phyloP scores from a whole-genome alignment of 805 yeast species.

The Cyberlindnera nakhonratchasimensis region DNA sequence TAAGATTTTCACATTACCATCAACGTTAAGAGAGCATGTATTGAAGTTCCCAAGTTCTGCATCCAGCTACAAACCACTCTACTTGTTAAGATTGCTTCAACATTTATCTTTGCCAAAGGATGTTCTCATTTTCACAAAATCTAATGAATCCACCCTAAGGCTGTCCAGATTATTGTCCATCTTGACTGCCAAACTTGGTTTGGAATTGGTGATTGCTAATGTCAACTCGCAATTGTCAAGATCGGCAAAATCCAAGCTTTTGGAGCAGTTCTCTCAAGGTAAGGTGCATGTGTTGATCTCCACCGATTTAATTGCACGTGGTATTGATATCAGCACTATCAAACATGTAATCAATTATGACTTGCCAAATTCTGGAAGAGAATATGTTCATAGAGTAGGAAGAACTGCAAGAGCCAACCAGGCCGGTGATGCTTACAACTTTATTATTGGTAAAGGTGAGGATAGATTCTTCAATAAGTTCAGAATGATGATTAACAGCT shows the following conservation, averaged over 20 bases:
- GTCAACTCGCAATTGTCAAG: slow-evolving; percentile 59
- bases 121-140: slow-evolving; percentile 63
- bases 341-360: slow-evolving; percentile 85
- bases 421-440: slow-evolving; percentile 67
- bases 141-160: slow-evolving; percentile 86
- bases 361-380: slow-evolving; percentile 81
- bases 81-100: slow-evolving; percentile 53
- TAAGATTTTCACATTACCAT: slow-evolving; percentile 57
- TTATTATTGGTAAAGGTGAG: slow-evolving; percentile 79
- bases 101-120: slow-evolving; percentile 32
- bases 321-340: slow-evolving; percentile 74
- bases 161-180: slow-evolving; percentile 57
- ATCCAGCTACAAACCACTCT: slow-evolving; percentile 66
- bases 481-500: slow-evolving; percentile 51
- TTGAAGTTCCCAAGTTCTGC: slow-evolving; percentile 35
- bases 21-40: slow-evolving; percentile 43
- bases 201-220: slow-evolving; percentile 34
- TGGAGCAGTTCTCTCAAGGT: slow-evolving; percentile 57
- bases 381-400: slow-evolving; percentile 94
- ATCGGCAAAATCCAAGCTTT: slow-evolving; percentile 49
- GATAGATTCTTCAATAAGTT: slow-evolving; percentile 54
- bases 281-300: slow-evolving; percentile 57
- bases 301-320: slow-evolving; percentile 95
- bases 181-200: slow-evolving; percentile 30
- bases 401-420: slow-evolving; percentile 94